Base-by-base conservation (phyloP, 257 asterid genomes). In the Solanum corneliomulleri region DNA sequence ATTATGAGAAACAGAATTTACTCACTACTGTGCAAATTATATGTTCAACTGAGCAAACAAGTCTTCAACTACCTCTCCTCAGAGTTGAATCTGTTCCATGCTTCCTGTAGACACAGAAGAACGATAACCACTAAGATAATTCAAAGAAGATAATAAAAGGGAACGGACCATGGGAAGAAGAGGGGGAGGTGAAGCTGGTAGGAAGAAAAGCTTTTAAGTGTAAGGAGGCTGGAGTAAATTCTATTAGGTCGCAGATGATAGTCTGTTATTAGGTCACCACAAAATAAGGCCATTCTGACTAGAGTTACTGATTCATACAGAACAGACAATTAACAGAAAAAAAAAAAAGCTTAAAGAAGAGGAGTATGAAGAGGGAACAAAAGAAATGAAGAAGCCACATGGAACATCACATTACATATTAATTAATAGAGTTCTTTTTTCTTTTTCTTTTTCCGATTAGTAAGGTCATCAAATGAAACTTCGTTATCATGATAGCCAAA, bases 71-170 rank as follows among this genome's bases (percentile, higher is more conserved):
- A 92, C 88, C 94, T 92, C 92, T 96, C 99, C 91, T 96, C 99
- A 25, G 99, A 95, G 89, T 92, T 96, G 94, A 96, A 96, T 90
- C 88, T 96, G 93, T 88, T 94, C 99, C 99, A 95, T 84, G 99
- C 99, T 91, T 94, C 99, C 98, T 96, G 60, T 77, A 85, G 87
- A 88, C 74, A 85, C n/a, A 89, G 84, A 66, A 47, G 87, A 60
- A 15, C 64, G 39, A 70, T 23, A 68, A 35, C 25, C 25, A 71
- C 66, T 20, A 86, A 23, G 77, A 68, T 6, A 45, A 45, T 31
- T 80, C 44, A 29, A 80, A 47, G 29, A 18, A 78, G 41, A 78
- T 3, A 78, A 29, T 15, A 25, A 25, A 25, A 78, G n/a, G 16
- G 68, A 80, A 47, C 1, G 11, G n/a, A 21, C 18, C 6, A 1